These are phyloP conservation scores for Massarina eburnea DNA, from an alignment of 2,329 filamentous ascomycete species.

Conservation along the genomic window DNA sequence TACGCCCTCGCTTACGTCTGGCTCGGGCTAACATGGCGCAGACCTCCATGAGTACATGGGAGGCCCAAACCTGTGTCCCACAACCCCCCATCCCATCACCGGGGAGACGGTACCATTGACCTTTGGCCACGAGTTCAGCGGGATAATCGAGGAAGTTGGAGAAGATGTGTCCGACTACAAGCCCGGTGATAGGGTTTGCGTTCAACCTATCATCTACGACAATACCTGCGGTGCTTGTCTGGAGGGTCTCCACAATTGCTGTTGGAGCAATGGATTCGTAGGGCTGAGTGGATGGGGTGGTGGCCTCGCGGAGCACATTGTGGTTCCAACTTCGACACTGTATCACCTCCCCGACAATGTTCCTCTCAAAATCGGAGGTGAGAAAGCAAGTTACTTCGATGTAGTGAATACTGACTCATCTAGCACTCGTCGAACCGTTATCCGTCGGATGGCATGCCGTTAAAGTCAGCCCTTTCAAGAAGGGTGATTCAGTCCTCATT, in stretches of 20 bases:
- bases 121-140: constrained; percentile 58
- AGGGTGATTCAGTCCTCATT: constrained; percentile 50
- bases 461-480: constrained; percentile 52
- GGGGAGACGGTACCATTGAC: constrained; percentile 55
- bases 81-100: constrained; percentile 57
- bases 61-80: constrained; percentile 53
- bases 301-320: constrained; percentile 55
- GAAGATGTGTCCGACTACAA: constrained; percentile 53
- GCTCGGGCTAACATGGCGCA: constrained; percentile 13
- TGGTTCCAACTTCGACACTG: constrained; percentile 51
- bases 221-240: constrained; percentile 55
- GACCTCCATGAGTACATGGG: constrained; percentile 53
- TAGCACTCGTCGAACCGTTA: constrained; percentile 56
- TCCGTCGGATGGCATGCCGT: constrained; percentile 60
- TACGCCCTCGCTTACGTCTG: background rate
- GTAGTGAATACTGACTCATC: background rate
- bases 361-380: constrained; percentile 52
- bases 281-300: constrained; percentile 57
- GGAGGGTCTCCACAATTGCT: constrained; percentile 57
- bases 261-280: constrained; percentile 57
- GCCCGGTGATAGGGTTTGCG: constrained; percentile 51
- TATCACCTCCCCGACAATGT: constrained; percentile 55
- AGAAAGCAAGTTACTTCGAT: constrained; percentile 4
- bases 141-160: constrained; percentile 54
- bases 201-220: constrained; percentile 59